Conservation (phyloP, 306 rosid genomes). For the Trichosanthes cucumerina region DNA sequence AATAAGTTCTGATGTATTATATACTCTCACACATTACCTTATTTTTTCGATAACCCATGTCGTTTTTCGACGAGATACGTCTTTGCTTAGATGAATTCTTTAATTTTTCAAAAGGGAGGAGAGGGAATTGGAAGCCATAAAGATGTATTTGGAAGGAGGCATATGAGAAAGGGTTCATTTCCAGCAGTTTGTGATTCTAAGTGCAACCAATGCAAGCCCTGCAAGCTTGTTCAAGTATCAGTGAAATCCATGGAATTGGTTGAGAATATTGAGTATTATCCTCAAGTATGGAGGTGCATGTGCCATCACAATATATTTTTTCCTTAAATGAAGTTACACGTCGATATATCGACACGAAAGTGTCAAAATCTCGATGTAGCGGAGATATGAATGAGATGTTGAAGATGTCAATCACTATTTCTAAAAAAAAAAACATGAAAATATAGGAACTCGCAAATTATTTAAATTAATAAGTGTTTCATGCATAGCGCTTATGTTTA, state of each 20-base stretch:
- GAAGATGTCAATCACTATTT: not conserved
- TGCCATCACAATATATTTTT: slow-evolving; percentile 36
- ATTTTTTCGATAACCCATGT: not conserved
- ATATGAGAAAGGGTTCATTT: slow-evolving; percentile 29
- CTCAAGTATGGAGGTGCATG: slow-evolving; percentile 60
- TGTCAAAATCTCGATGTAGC: not conserved
- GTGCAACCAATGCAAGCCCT: slow-evolving; percentile 47
- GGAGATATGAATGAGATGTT: not conserved
- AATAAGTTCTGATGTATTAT: not conserved
- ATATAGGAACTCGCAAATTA: not conserved
- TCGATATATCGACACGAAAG: not conserved
- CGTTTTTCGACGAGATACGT: not conserved
- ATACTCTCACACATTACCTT: not conserved
- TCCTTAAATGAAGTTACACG: slow-evolving; percentile 17
- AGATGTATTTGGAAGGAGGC: not conserved
- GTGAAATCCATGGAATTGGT: slow-evolving; percentile 28
- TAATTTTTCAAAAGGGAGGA: slow-evolving; percentile 19
- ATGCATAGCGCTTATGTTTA: not conserved
- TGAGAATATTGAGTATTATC: slow-evolving; percentile 36
- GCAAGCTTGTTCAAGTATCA: slow-evolving; percentile 51
- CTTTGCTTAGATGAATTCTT: not conserved
- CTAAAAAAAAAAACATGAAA: not conserved
- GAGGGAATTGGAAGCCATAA: not conserved
- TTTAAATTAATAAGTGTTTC: not conserved
- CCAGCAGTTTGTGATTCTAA: slow-evolving; percentile 38